A percentile compares a stretch with the other conserved stretches of the same genome.
phyloP scores from a whole-genome alignment of 2,329 filamentous ascomycete species.

The Chaetomium olivaceum region DNA sequence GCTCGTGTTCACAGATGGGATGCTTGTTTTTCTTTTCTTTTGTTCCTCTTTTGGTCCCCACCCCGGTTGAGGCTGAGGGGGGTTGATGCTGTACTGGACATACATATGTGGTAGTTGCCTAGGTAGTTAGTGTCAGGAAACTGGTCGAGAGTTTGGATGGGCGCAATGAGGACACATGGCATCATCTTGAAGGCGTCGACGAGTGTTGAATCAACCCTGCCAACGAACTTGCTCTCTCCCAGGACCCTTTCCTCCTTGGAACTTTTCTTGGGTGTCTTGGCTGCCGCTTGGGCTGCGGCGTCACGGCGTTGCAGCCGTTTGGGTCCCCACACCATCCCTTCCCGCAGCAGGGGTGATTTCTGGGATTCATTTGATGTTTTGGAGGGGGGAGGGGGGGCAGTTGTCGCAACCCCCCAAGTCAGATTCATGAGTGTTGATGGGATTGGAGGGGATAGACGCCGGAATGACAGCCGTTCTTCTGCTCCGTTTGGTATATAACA shows the following conservation, averaged over 20 bases:
- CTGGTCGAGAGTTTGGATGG: background rate
- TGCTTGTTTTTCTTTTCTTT: background rate
- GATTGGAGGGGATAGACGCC: background rate
- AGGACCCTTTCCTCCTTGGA: background rate
- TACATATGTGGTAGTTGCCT: background rate
- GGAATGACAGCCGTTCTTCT: background rate
- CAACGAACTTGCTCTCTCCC: background rate
- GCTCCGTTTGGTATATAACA: background rate
- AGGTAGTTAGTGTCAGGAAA: background rate
- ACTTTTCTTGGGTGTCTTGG: slow-evolving; percentile 16
- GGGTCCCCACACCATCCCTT: slow-evolving; percentile 15
- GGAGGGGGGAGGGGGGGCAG: background rate
- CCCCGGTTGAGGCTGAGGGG: background rate
- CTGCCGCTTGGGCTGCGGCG: slow-evolving; percentile 14
- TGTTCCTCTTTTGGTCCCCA: background rate
- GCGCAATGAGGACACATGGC: background rate
- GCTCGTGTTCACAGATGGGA: background rate
- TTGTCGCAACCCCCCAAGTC: background rate
- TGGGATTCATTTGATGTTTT: slow-evolving; percentile 2
- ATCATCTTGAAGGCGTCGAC: background rate
- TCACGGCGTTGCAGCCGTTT: slow-evolving; percentile 12
- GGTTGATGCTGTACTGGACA: no score
- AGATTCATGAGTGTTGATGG: background rate
- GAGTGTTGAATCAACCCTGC: background rate
- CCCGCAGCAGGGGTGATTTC: slow-evolving; percentile 12